Percentiles rank a stretch among this genome's conserved stretches.
These are phyloP conservation scores for Rutstroemia sp. DNA, from an alignment of 2,329 filamentous ascomycete species.

Conservation along the genomic window DNA sequence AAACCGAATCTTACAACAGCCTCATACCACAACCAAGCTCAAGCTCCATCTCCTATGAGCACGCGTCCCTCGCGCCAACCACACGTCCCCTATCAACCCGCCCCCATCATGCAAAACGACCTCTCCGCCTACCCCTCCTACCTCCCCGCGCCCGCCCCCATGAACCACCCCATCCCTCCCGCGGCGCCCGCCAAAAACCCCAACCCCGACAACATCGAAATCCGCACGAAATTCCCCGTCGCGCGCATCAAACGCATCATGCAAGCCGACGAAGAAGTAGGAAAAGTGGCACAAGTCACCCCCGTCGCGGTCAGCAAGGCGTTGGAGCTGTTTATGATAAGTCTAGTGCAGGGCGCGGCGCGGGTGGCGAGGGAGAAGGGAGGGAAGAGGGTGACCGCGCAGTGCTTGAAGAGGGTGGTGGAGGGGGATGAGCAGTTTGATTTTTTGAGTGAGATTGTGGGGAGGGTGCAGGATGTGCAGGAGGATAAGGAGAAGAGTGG, in stretches of 20 bases:
- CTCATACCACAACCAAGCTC: background rate
- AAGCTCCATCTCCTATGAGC: background rate
- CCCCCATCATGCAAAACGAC: background rate
- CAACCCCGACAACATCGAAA: constrained; percentile 46
- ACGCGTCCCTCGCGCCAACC: constrained; percentile 2
- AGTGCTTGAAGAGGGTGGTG: constrained; percentile 88
- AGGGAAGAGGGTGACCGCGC: constrained; percentile 82
- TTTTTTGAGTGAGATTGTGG: constrained; percentile 42
- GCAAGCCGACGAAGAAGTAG: constrained; percentile 98
- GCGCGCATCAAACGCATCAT: constrained; percentile 98
- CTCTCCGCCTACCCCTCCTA: background rate
- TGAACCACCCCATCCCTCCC: background rate
- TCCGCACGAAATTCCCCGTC: constrained; percentile 94
- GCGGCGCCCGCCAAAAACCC: constrained; percentile 36
- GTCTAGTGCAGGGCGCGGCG: constrained; percentile 81
- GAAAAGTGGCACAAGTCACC: constrained; percentile 96
- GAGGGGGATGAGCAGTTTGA: constrained; percentile 88
- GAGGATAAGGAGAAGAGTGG: background rate
- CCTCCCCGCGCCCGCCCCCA: background rate
- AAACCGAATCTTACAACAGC: background rate
- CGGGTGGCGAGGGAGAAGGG: constrained; percentile 74
- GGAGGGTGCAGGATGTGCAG: background rate
- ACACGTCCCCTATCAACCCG: background rate
- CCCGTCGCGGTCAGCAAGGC: constrained; percentile 93
- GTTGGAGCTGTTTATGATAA: constrained; percentile 95